A percentile compares a stretch with the other conserved stretches of the same genome.
phyloP scores from a whole-genome alignment of 768 basidiomycete genomes.

The Phlegmacium glaucopus region DNA sequence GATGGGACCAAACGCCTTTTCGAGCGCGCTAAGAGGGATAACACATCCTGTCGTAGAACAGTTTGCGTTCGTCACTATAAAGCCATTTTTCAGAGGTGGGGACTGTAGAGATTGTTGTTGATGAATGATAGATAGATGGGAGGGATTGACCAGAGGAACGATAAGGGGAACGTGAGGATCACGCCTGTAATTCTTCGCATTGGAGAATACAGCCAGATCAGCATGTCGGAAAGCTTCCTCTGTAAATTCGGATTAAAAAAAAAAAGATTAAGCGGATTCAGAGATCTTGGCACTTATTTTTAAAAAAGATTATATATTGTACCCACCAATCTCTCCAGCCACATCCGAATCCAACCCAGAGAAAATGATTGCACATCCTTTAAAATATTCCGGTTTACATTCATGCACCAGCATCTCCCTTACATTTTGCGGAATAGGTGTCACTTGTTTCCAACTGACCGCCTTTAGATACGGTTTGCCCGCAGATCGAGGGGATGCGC shows the following conservation, averaged over 20 bases:
- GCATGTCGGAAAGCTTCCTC: slow-evolving; percentile 85
- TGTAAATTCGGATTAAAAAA: slow-evolving; percentile 39
- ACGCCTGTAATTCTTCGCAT: slow-evolving; percentile 93
- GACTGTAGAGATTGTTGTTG: slow-evolving; percentile 74
- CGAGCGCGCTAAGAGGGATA: slow-evolving; percentile 87
- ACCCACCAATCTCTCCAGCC: slow-evolving; percentile 89
- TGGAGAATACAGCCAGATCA: slow-evolving; percentile 91
- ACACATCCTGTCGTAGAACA: slow-evolving; percentile 94
- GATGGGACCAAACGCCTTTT: slow-evolving; percentile 90
- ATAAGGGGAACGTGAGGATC: slow-evolving; percentile 93
- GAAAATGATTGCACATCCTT: slow-evolving; percentile 83
- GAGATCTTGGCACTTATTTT: not conserved
- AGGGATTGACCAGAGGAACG: slow-evolving; percentile 92
- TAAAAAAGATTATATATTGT: not conserved
- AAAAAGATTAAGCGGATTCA: not conserved
- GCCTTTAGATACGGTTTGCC: slow-evolving; percentile 76
- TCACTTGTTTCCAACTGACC: slow-evolving; percentile 84
- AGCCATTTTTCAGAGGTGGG: slow-evolving; percentile 75
- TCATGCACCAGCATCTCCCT: slow-evolving; percentile 64
- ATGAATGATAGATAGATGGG: slow-evolving; percentile 77
- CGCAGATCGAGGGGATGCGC: slow-evolving; percentile 85
- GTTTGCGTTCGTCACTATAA: slow-evolving; percentile 98
- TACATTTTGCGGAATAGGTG: slow-evolving; percentile 66
- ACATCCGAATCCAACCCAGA: slow-evolving; percentile 95
- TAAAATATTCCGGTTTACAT: slow-evolving; percentile 76